phyloP scores from a whole-genome alignment of 805 yeast genomes.

The Metschnikowia dekortorum region DNA sequence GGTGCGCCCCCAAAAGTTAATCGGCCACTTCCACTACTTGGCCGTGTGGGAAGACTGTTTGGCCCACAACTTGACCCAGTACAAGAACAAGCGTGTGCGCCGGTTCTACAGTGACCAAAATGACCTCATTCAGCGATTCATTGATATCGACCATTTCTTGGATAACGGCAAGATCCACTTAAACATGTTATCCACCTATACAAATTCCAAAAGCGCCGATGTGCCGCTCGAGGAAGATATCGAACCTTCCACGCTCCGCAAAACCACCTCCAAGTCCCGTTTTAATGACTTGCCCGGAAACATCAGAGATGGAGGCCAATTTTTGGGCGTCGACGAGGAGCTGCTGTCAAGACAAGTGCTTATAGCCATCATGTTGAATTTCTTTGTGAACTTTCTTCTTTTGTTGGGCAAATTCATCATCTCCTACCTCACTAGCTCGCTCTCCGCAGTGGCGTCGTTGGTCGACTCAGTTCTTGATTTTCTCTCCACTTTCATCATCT shows the following conservation, averaged over 20 bases:
- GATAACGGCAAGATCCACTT: conserved; percentile 65
- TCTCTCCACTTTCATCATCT: conserved; percentile 69
- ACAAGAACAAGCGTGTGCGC: conserved; percentile 26
- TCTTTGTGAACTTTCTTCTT: conserved; percentile 54
- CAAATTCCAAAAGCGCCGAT: conserved; percentile 15
- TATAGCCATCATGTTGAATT: conserved; percentile 61
- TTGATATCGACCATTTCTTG: conserved; percentile 58
- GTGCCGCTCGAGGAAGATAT: conserved; percentile 10
- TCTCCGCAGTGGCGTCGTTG: conserved; percentile 73
- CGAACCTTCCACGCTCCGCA: conserved; percentile 8
- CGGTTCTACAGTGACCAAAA: conserved; percentile 57
- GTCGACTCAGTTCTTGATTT: conserved; percentile 75
- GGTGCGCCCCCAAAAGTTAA: conserved; percentile 31
- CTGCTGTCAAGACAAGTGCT: conserved; percentile 42
- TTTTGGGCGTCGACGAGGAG: conserved; percentile 47
- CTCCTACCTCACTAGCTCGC: conserved; percentile 60
- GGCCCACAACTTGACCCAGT: conserved; percentile 13
- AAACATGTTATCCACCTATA: conserved; percentile 60
- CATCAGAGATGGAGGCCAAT: conserved; percentile 51
- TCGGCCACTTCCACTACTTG: conserved; percentile 27
- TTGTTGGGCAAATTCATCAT: conserved; percentile 59
- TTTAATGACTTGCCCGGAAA: conserved; percentile 55
- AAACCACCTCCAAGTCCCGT: conserved; percentile 21
- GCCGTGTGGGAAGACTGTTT: conserved; percentile 30
- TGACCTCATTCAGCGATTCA: conserved; percentile 50